These are phyloP conservation scores for Pseudevernia furfuracea DNA, from an alignment of 495 filamentous ascomycete genomes.

Conservation along the genomic window DNA sequence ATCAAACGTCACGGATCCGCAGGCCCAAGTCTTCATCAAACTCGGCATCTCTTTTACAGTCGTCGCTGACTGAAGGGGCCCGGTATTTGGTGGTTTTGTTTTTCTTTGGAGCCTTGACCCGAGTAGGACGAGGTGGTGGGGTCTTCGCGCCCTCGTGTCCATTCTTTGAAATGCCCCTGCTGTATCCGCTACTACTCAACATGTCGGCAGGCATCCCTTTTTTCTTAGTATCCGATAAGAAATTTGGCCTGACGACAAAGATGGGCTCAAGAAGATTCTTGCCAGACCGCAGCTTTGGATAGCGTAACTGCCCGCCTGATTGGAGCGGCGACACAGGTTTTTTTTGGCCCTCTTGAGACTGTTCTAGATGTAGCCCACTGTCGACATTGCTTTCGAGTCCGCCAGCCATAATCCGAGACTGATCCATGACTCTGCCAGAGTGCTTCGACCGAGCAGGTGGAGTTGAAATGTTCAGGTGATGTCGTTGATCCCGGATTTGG, in stretches of 20 bases:
- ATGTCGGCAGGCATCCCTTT: not conserved
- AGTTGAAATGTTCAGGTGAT: not conserved
- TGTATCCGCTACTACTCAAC: not conserved
- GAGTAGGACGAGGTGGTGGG: not conserved
- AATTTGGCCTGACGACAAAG: constrained; percentile 8
- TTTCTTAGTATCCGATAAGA: not conserved
- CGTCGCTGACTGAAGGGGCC: constrained; percentile 3
- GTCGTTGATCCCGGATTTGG: not conserved
- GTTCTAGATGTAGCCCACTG: not conserved
- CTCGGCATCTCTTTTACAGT: not conserved
- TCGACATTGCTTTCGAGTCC: not conserved
- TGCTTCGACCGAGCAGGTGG: not conserved
- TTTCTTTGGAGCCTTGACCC: not conserved
- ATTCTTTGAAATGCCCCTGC: not conserved
- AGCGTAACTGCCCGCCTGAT: not conserved
- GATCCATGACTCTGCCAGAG: not conserved
- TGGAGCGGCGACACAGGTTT: not conserved
- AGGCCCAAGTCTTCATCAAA: not conserved
- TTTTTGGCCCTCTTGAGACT: not conserved
- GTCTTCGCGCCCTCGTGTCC: not conserved
- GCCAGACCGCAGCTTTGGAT: constrained; percentile 9
- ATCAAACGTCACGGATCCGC: constrained; percentile 7
- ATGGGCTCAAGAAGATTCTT: constrained; percentile 10
- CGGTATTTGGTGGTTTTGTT: not conserved
- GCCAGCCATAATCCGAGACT: not conserved